Evolutionary conservation across 352 stramenopile species (phyloP).

Genomic region (Phytophthora syringae): DNA sequence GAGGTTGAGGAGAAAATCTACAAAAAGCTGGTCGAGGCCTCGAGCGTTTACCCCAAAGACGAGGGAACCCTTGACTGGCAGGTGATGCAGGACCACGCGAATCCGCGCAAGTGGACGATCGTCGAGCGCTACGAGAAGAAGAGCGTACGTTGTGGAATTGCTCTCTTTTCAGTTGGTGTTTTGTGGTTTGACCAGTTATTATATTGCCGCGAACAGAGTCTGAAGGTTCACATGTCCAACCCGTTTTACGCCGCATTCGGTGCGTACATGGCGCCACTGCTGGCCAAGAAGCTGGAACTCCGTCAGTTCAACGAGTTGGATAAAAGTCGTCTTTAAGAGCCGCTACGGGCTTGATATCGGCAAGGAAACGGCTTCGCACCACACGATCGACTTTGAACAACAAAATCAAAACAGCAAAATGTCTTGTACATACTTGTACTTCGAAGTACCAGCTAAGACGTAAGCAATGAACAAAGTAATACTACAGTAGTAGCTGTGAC

Average conservation of each 20-base stretch:
- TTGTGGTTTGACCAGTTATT: background rate
- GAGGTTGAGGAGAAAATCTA: constrained; percentile 35
- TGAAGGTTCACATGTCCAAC: constrained; percentile 35
- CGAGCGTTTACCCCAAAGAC: constrained; percentile 32
- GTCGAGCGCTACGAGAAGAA: constrained; percentile 32
- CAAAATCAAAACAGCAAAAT: no score
- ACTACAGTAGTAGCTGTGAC: no score
- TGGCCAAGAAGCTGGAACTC: constrained; percentile 30
- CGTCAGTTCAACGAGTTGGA: constrained; percentile 32
- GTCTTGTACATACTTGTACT: no score
- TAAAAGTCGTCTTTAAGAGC: constrained; percentile 19
- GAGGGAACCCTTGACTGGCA: constrained; percentile 25
- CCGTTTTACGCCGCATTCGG: constrained; percentile 33
- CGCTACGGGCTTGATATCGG: no score
- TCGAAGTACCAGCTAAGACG: no score
- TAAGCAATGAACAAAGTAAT: no score
- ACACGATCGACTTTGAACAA: no score
- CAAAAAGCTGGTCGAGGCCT: constrained; percentile 34
- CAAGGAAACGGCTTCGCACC: no score
- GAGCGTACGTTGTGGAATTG: constrained; percentile 20
- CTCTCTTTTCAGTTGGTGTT: background rate
- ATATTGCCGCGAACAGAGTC: constrained; percentile 15
- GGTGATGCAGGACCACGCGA: constrained; percentile 34
- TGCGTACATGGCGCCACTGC: constrained; percentile 24
- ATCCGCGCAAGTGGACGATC: constrained; percentile 35